phyloP scores from a whole-genome alignment of 2,329 filamentous ascomycete genomes.

The Pyrenochaeta sp. region DNA sequence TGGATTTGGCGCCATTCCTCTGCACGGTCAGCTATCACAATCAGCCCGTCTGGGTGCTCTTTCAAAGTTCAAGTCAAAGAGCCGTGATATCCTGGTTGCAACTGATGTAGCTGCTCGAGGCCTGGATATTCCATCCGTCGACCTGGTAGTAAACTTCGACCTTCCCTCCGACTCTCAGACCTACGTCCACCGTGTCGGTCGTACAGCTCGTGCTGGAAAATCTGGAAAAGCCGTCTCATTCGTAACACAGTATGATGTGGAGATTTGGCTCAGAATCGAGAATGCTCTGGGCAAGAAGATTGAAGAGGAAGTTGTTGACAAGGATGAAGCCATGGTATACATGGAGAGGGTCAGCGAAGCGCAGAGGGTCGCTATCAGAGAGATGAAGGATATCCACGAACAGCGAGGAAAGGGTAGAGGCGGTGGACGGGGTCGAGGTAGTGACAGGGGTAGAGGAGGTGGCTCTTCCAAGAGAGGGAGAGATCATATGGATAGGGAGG shows the following conservation, averaged over 20 bases:
- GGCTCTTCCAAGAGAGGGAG: slow-evolving; percentile 56
- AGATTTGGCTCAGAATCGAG: slow-evolving; percentile 83
- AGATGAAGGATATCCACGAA: slow-evolving; percentile 83
- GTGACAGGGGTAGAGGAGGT: slow-evolving; percentile 17
- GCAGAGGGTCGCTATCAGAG: slow-evolving; percentile 76
- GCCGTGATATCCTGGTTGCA: slow-evolving; percentile 86
- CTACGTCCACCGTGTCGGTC: slow-evolving; percentile 87
- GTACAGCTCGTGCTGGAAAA: slow-evolving; percentile 86
- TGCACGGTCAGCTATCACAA: slow-evolving; percentile 92
- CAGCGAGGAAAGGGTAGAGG: slow-evolving; percentile 66
- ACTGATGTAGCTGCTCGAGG: slow-evolving; percentile 94
- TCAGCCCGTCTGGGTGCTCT: slow-evolving; percentile 85
- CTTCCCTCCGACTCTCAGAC: slow-evolving; percentile 86
- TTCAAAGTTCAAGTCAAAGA: slow-evolving; percentile 84
- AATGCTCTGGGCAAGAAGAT: slow-evolving; percentile 80
- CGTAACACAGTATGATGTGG: slow-evolving; percentile 87
- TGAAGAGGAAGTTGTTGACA: slow-evolving; percentile 70
- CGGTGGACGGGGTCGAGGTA: slow-evolving; percentile 52
- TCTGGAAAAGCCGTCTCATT: slow-evolving; percentile 81
- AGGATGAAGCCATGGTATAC: slow-evolving; percentile 87
- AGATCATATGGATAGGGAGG: slow-evolving; percentile 78
- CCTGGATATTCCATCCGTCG: slow-evolving; percentile 91
- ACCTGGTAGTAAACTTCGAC: slow-evolving; percentile 86
- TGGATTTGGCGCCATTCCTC: slow-evolving; percentile 87
- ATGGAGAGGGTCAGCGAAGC: slow-evolving; percentile 81